Conservation (phyloP, 2,329 filamentous ascomycete species). For the Venturia effusa region DNA sequence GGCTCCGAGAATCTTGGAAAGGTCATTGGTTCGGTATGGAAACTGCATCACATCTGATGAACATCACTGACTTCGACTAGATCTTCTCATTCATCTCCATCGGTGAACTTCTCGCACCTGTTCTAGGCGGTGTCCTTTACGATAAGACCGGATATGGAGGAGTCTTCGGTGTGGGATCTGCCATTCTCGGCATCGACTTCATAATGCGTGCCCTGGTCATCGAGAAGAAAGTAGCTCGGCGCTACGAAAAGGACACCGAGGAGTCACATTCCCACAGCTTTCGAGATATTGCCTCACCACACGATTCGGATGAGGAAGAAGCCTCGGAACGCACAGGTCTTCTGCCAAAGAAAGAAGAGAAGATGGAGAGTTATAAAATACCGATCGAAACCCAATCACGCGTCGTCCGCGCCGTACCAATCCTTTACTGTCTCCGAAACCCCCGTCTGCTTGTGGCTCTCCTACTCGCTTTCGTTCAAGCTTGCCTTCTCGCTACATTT, state of each 20-base stretch:
- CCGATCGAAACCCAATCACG: slow-evolving; percentile 25
- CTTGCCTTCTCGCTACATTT: slow-evolving; percentile 31
- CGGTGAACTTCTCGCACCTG: slow-evolving; percentile 45
- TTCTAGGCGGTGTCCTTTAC: slow-evolving; percentile 51
- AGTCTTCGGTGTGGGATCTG: slow-evolving; percentile 47
- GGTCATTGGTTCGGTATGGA: slow-evolving; percentile 20
- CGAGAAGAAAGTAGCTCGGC: slow-evolving; percentile 48
- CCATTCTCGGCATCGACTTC: slow-evolving; percentile 46
- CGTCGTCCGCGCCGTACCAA: slow-evolving; percentile 33
- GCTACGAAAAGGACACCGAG: slow-evolving; percentile 25
- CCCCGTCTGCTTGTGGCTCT: slow-evolving; percentile 23
- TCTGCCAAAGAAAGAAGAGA: slow-evolving; percentile 23
- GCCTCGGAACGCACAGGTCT: slow-evolving; percentile 18
- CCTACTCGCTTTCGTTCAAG: slow-evolving; percentile 33
- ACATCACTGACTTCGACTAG: slow-evolving; percentile 1
- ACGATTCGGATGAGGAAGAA: slow-evolving; percentile 14
- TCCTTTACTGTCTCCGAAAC: slow-evolving; percentile 32
- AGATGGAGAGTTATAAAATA: slow-evolving; percentile 30
- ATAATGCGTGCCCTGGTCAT: slow-evolving; percentile 48
- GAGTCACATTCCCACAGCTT: slow-evolving; percentile 10
- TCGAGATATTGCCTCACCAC: slow-evolving; percentile 12
- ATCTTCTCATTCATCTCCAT: slow-evolving; percentile 50
- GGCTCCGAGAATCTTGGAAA: slow-evolving; percentile 46
- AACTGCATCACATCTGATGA: not conserved
- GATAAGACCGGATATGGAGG: slow-evolving; percentile 46